A percentile compares a stretch with the other conserved stretches of the same genome.
phyloP scores from a whole-genome alignment of 495 filamentous ascomycete species.

The Annulohypoxylon stygium region DNA sequence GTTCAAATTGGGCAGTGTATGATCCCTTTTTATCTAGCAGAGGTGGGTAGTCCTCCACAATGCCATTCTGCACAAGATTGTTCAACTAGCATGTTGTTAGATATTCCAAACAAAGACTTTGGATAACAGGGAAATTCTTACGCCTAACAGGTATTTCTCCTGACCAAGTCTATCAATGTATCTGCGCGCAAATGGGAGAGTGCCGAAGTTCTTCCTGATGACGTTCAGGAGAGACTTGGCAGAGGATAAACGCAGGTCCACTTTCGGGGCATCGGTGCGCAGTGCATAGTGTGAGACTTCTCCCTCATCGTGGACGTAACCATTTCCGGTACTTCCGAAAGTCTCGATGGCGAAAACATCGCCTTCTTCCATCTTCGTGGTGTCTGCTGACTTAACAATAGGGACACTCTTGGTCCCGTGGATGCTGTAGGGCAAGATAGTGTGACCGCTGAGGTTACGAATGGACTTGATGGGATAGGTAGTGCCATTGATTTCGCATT shows the following conservation, averaged over 20 bases:
- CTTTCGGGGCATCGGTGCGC: constrained; percentile 72
- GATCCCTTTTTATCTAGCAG: constrained; percentile 93
- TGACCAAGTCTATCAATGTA: constrained; percentile 89
- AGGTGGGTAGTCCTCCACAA: constrained; percentile 91
- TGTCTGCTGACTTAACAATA: constrained; percentile 83
- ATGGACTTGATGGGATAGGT: constrained; percentile 87
- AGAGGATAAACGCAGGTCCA: constrained; percentile 75
- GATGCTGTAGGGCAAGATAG: constrained; percentile 86
- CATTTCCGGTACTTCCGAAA: constrained; percentile 92
- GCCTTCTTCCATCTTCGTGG: constrained; percentile 94
- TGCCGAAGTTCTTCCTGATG: constrained; percentile 94
- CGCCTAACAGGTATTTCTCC: constrained; percentile 88
- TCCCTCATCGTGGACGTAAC: constrained; percentile 84
- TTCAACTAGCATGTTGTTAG: constrained; percentile 73
- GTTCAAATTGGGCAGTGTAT: constrained; percentile 95
- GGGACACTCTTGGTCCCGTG: constrained; percentile 91
- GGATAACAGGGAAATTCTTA: constrained; percentile 57
- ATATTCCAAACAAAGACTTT: background rate
- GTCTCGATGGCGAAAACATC: constrained; percentile 95
- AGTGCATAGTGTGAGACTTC: constrained; percentile 85
- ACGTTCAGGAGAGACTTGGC: constrained; percentile 86
- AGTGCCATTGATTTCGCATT: constrained; percentile 81
- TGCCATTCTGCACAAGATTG: constrained; percentile 83
- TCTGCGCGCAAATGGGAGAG: constrained; percentile 85
- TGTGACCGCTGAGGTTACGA: constrained; percentile 90